Base-by-base conservation (phyloP, 352 stramenopile genomes). In the Pythium pyrilobum region DNA sequence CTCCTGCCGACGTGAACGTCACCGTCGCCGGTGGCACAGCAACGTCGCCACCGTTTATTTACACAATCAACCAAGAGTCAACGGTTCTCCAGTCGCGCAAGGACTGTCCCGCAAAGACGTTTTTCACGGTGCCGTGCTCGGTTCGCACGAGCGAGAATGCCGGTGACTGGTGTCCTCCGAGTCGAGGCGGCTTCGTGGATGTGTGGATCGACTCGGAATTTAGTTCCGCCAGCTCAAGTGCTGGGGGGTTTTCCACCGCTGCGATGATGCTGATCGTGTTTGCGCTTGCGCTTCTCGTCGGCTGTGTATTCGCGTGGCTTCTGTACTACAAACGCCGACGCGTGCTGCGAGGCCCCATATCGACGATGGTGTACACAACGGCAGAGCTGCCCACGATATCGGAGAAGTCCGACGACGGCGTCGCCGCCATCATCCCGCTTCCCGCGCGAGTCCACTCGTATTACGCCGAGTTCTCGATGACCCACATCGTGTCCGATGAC, bases 91-190 rank as follows among this genome's bases (percentile, higher is more conserved):
- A 20, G 28, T 52, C 52, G 9, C 50, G 51, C 2, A 42, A 58
- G 24, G 61, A 58, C 45, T 85, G 74, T 21, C 65, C 74, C 5
- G 23, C 23, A 1, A 55, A 65, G 16, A 36, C 68, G 2, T 67
- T 65, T 27, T 85, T 83, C 57, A 68, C 74, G n/a, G 64, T 75
- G 1, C 74, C 74, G 1, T 85, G 74, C 41, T 58, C 60, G 2
- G 38, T 62, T 16, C 51, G 64, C 21, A 36, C 59, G 20, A 31
- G 39, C 18, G 29, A 32, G 0, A 43, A 69, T 11, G 43, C 42
- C 5, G 37, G 50, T 3, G 34, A 41, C 2, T 85, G 72, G 72
- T 85, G 72, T 56, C 21, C 57, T 24, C 74, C 74, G 20, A 43
- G 23, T 5, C 32, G 48, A 2, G 69, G 63, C 5, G 56, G 57